phyloP scores from a whole-genome alignment of 495 filamentous ascomycete genomes.

The Letharia lupina region DNA sequence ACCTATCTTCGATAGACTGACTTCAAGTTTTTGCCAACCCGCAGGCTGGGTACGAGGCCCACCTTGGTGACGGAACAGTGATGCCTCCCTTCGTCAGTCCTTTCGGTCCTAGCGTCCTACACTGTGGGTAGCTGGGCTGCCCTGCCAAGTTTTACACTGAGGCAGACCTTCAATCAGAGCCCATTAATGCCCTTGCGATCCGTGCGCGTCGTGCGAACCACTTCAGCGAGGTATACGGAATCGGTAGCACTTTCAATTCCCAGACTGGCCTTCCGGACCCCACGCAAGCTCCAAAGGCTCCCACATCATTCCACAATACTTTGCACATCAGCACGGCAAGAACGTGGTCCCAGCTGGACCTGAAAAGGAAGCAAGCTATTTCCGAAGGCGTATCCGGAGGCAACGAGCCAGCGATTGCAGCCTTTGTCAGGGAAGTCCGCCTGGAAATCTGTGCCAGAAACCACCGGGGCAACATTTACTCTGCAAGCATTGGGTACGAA shows the following conservation, averaged over 20 bases:
- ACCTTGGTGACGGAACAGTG: not conserved
- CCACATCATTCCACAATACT: constrained; percentile 21
- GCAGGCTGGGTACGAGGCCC: not conserved
- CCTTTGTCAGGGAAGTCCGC: constrained; percentile 11
- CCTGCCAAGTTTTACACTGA: constrained; percentile 15
- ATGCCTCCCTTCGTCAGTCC: constrained; percentile 23
- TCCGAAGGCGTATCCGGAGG: not conserved
- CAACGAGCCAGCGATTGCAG: not conserved
- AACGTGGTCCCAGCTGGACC: constrained; percentile 17
- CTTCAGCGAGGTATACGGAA: constrained; percentile 21
- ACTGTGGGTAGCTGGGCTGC: constrained; percentile 24
- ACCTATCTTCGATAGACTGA: constrained; percentile 8
- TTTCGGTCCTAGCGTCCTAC: constrained; percentile 27
- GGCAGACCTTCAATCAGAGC: not conserved
- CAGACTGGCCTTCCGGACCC: constrained; percentile 25
- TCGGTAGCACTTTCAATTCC: constrained; percentile 17
- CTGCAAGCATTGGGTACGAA: constrained; percentile 1
- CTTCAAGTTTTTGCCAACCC: constrained; percentile 6
- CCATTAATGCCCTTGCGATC: constrained; percentile 10
- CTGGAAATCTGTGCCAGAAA: constrained; percentile 8
- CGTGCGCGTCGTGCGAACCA: constrained; percentile 23
- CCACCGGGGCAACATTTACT: constrained; percentile 19
- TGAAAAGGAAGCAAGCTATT: not conserved
- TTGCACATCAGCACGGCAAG: constrained; percentile 24
- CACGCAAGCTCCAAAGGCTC: constrained; percentile 14